Evolutionary conservation across 345 rosid species (phyloP).

Genomic region (Eucalyptus paniculata): DNA sequence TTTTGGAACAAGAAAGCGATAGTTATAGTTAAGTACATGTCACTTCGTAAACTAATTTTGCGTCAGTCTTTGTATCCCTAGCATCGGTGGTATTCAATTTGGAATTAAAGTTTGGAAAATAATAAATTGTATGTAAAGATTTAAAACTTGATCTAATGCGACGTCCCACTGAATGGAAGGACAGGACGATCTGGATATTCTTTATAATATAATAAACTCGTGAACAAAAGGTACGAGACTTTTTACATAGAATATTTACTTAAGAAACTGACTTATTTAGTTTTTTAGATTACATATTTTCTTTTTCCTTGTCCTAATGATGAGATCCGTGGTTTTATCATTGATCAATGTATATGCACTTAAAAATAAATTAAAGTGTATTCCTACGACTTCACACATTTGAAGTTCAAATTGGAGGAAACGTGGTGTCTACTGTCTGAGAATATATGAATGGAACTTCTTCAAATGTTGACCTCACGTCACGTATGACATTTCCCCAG

Average conservation of each 20-base stretch:
- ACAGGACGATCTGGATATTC: background rate
- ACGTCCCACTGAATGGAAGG: background rate
- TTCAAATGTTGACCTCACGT: background rate
- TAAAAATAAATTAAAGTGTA: background rate
- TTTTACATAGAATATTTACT: background rate
- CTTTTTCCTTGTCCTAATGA: background rate
- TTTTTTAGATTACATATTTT: background rate
- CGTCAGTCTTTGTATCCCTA: background rate
- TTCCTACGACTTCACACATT: background rate
- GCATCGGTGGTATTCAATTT: background rate
- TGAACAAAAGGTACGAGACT: background rate
- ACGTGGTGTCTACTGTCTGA: background rate
- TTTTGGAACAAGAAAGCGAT: background rate
- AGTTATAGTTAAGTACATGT: background rate
- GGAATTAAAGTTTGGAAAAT: background rate
- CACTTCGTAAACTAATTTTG: background rate
- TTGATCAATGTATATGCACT: background rate
- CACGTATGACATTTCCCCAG: background rate
- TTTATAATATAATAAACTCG: background rate
- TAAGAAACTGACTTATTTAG: background rate
- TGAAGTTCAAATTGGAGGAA: background rate
- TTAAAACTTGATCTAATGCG: background rate
- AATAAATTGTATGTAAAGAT: background rate
- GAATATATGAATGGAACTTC: background rate
- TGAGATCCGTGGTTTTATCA: background rate